phyloP scores from a whole-genome alignment of 352 stramenopile species.

The Globisporangium recalcitrans region DNA sequence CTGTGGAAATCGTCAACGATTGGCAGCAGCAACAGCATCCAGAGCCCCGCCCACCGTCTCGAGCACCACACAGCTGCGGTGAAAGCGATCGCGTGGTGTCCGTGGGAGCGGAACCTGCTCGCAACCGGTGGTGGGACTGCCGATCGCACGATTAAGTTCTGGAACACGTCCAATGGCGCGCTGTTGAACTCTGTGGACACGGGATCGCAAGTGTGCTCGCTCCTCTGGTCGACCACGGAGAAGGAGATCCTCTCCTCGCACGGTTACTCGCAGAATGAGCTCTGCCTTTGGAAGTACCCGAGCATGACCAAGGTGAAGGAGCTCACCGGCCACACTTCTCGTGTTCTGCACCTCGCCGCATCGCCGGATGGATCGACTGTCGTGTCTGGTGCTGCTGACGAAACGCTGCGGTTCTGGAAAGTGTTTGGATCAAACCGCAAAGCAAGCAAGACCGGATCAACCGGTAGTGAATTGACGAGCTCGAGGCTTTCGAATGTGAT shows the following conservation, averaged over 20 bases:
- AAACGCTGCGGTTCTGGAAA: constrained; percentile 99
- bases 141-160: constrained; percentile 99
- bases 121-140: constrained; percentile 96
- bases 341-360: constrained; percentile 95
- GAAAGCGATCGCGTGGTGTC: constrained; percentile 98
- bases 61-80: constrained; percentile 96
- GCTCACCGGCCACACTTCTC: constrained; percentile 95
- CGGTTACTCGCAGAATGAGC: constrained; percentile 96
- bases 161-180: constrained; percentile 95
- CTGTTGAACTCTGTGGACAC: constrained; percentile 96
- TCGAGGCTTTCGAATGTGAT: constrained; percentile 74
- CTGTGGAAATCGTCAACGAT: constrained; percentile 94
- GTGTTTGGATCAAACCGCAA: constrained; percentile 92
- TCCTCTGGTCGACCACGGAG: constrained; percentile 92
- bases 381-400: constrained; percentile 95
- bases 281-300: constrained; percentile 99
- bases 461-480: constrained; percentile 45
- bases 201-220: constrained; percentile 95
- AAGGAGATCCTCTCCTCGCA: constrained; percentile 97
- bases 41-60: constrained; percentile 76
- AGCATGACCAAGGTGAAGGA: constrained; percentile 97
- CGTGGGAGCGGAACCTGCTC: constrained; percentile 96
- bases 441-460: constrained; percentile 51
- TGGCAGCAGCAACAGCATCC: constrained; percentile 44
- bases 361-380: constrained; percentile 97